Conservation (phyloP, 2,329 filamentous ascomycete genomes). For the Mycogone perniciosa region DNA sequence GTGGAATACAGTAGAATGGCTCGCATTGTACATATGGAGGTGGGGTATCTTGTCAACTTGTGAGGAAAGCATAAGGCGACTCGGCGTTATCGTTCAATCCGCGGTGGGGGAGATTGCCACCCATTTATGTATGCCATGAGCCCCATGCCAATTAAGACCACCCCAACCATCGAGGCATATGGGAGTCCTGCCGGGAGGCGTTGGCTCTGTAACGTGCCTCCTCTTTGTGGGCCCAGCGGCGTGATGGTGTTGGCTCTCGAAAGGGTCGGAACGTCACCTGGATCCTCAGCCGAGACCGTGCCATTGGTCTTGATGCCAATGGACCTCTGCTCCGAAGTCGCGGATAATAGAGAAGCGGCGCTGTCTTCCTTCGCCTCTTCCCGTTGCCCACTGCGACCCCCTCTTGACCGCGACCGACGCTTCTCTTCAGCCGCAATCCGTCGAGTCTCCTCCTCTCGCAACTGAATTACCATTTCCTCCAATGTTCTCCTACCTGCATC, state of each 20-base stretch:
- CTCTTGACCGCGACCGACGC: constrained; percentile 31
- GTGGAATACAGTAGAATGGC: constrained; percentile 3
- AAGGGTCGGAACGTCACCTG: constrained; percentile 35
- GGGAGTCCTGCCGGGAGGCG: constrained; percentile 52
- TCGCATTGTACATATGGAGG: not conserved
- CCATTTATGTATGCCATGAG: constrained; percentile 83
- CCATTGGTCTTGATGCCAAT: constrained; percentile 15
- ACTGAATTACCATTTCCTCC: constrained; percentile 79
- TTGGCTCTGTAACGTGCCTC: constrained; percentile 36
- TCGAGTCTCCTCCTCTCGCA: constrained; percentile 60
- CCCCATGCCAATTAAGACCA: constrained; percentile 74
- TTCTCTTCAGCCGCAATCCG: constrained; percentile 38
- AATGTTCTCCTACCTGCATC: constrained; percentile 66
- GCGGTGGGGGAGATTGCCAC: constrained; percentile 52
- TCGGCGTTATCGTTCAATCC: constrained; percentile 25
- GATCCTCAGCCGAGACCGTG: constrained; percentile 25
- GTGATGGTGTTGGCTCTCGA: constrained; percentile 46
- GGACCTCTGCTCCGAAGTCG: constrained; percentile 14
- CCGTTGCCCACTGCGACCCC: constrained; percentile 14
- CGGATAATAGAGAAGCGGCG: constrained; percentile 17
- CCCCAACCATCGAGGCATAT: constrained; percentile 75
- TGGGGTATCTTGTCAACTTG: not conserved
- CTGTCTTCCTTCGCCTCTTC: constrained; percentile 9
- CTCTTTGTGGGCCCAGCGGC: constrained; percentile 34
- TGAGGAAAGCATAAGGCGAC: not conserved